Evolutionary conservation across 2,329 filamentous ascomycete species (phyloP).

Genomic region (Periconia digitata): DNA sequence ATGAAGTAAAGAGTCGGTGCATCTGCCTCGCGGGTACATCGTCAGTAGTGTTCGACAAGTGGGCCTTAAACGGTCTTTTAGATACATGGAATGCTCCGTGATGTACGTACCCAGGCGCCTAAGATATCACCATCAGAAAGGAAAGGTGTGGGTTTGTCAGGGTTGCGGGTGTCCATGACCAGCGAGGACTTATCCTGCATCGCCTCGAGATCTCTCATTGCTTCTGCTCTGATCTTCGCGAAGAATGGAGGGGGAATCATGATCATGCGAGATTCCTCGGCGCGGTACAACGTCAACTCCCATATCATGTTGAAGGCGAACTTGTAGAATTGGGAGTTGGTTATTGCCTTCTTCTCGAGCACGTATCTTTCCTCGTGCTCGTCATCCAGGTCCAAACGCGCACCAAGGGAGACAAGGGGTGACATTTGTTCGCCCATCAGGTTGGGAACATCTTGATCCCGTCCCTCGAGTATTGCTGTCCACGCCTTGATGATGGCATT

Average conservation of each 20-base stretch:
- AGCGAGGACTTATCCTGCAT: conserved; percentile 2
- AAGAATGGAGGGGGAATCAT: conserved; percentile 19
- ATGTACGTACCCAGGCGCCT: conserved; percentile 17
- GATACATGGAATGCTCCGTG: neutral
- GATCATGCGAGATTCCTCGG: conserved; percentile 10
- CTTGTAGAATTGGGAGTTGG: conserved; percentile 7
- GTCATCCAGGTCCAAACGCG: neutral
- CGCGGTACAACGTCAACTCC: conserved; percentile 15
- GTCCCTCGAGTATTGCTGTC: conserved; percentile 22
- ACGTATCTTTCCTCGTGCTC: conserved; percentile 14
- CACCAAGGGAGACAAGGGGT: conserved; percentile 15
- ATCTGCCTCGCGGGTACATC: neutral
- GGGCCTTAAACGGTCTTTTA: too few species aligned
- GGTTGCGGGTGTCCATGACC: conserved; percentile 11
- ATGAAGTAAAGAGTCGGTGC: conserved; percentile 10
- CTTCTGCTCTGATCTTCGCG: conserved; percentile 11
- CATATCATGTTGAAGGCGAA: conserved; percentile 19
- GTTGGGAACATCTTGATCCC: conserved; percentile 19
- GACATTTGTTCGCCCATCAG: conserved; percentile 21
- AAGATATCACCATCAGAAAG: conserved; percentile 23
- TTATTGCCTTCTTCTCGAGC: conserved; percentile 10
- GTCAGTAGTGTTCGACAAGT: neutral
- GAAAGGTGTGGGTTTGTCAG: conserved; percentile 16
- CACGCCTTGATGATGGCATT: conserved; percentile 20
- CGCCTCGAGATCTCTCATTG: conserved; percentile 12